Evolutionary conservation across 768 basidiomycete species (phyloP).

Genomic region (Tylopilus plumbeoviolaceoides): DNA sequence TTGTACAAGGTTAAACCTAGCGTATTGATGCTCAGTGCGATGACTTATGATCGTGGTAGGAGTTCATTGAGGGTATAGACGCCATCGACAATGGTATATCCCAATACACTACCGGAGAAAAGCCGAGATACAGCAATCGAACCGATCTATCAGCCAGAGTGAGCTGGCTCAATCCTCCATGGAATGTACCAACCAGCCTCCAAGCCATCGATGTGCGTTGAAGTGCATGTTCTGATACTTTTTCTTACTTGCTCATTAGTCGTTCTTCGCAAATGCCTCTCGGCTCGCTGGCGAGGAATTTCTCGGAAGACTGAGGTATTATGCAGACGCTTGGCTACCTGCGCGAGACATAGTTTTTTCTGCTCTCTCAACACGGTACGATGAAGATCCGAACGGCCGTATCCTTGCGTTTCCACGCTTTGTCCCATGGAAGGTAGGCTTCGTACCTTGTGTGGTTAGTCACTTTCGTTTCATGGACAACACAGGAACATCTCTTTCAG

Average conservation of each 20-base stretch:
- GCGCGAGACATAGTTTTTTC: conserved; percentile 75
- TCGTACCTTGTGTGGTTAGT: neutral
- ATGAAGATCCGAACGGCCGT: conserved; percentile 65
- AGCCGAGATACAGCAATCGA: conserved; percentile 66
- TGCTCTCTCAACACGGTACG: conserved; percentile 51
- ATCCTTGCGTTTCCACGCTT: conserved; percentile 79
- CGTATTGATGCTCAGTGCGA: neutral
- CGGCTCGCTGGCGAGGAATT: conserved; percentile 84
- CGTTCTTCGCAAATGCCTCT: conserved; percentile 76
- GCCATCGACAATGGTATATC: conserved; percentile 93
- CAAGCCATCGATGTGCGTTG: conserved; percentile 65
- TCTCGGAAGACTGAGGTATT: conserved; percentile 70
- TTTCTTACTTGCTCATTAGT: conserved; percentile 37
- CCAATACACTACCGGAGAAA: conserved; percentile 65
- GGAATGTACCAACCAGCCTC: conserved; percentile 81
- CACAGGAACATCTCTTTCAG: conserved; percentile 85
- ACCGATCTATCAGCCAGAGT: conserved; percentile 88
- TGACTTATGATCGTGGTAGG: conserved; percentile 38
- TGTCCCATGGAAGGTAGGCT: conserved; percentile 80
- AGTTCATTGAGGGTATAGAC: conserved; percentile 93
- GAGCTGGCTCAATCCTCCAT: conserved; percentile 79
- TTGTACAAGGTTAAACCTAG: conserved; percentile 64
- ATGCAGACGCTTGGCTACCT: conserved; percentile 87
- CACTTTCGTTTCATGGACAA: conserved; percentile 13
- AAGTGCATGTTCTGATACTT: conserved; percentile 1